Conservation (phyloP, 2,329 filamentous ascomycete genomes). For the Fusarium sp. region DNA sequence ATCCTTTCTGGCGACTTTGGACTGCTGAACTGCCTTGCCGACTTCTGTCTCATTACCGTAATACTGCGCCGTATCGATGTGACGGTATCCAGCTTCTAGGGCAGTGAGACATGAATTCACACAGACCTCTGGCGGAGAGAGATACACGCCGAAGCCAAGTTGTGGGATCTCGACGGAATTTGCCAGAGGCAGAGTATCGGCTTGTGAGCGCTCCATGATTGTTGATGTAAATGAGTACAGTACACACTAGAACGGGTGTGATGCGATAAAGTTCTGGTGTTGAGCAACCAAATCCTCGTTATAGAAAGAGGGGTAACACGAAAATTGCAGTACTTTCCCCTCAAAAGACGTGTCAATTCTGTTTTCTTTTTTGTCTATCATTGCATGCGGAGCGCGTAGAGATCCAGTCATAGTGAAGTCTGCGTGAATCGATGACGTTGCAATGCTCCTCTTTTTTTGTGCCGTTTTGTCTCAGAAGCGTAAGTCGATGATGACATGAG, state of each 20-base stretch:
- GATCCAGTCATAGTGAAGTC: slow-evolving; percentile 26
- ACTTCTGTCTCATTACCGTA: slow-evolving; percentile 59
- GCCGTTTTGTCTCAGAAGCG: background rate
- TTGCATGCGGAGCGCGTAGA: slow-evolving; percentile 4
- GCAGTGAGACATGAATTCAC: slow-evolving; percentile 67
- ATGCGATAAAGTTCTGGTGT: background rate
- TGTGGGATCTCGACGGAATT: slow-evolving; percentile 63
- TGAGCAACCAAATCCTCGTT: background rate
- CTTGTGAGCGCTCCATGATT: slow-evolving; percentile 26
- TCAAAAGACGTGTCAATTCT: background rate
- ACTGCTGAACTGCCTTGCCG: slow-evolving; percentile 61
- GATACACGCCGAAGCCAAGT: slow-evolving; percentile 78
- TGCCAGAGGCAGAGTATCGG: slow-evolving; percentile 41
- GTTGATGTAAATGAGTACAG: background rate
- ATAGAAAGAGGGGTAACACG: slow-evolving; percentile 22
- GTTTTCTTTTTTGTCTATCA: background rate
- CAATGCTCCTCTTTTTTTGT: slow-evolving; percentile 10
- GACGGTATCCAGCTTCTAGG: slow-evolving; percentile 66
- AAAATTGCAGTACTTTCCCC: background rate
- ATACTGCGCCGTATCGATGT: slow-evolving; percentile 63
- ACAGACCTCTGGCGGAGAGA: slow-evolving; percentile 65
- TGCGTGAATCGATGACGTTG: slow-evolving; percentile 33
- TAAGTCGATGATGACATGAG: slow-evolving; percentile 27
- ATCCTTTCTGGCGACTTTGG: slow-evolving; percentile 59
- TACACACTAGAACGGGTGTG: background rate